These are phyloP conservation scores for Aureobasidium sp. DNA, from an alignment of 2,329 filamentous ascomycete species.

Conservation along the genomic window DNA sequence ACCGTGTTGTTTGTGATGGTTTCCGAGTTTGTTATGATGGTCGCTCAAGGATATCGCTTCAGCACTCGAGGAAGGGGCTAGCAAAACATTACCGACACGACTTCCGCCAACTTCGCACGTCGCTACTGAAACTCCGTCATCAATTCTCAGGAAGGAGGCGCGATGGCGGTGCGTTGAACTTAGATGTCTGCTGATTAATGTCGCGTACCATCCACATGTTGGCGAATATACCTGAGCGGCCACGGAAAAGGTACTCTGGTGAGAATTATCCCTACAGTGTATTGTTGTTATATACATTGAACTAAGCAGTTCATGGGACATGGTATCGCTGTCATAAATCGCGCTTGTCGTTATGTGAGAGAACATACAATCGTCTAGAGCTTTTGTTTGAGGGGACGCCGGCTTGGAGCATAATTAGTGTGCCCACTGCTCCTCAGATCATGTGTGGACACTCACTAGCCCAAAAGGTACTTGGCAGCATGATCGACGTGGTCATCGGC, in stretches of 20 bases:
- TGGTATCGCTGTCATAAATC: background rate
- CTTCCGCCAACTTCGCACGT: background rate
- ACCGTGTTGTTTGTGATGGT: background rate
- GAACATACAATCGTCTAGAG: background rate
- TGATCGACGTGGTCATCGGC: slow-evolving; percentile 83
- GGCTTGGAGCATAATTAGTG: slow-evolving; percentile 8
- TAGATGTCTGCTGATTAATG: background rate
- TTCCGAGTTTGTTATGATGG: background rate
- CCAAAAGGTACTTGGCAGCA: slow-evolving; percentile 73
- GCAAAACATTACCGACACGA: background rate
- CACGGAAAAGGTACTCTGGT: background rate
- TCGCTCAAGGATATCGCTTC: background rate
- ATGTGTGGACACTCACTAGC: slow-evolving; percentile 31
- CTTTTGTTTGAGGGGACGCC: background rate
- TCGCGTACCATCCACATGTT: background rate
- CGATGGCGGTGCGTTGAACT: background rate
- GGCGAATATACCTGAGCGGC: background rate
- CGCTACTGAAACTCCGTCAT: background rate
- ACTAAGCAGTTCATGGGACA: background rate
- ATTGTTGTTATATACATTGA: background rate
- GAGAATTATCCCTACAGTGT: background rate
- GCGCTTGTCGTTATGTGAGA: background rate
- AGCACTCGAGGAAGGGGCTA: background rate
- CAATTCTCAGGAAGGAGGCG: background rate
- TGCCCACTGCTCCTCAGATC: background rate